Evolutionary conservation across 108 stramenopile genomes (phyloP).

Genomic region (Nitzschia sp.): DNA sequence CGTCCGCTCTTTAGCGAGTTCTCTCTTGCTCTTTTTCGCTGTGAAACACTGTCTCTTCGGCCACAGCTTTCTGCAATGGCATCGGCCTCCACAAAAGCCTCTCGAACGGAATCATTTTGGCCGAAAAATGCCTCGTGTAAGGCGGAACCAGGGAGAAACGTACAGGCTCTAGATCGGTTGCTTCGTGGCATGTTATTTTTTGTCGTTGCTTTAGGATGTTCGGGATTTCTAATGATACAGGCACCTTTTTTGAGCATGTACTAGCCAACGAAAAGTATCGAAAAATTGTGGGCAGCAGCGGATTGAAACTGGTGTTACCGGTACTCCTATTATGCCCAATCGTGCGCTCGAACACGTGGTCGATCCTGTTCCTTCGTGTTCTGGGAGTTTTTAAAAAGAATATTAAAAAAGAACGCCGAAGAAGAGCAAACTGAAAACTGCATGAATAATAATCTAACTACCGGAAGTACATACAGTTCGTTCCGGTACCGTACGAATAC

Average conservation of each 20-base stretch:
- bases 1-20: constrained; percentile 2
- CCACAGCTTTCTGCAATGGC: neutral
- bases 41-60: neutral
- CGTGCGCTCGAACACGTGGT: neutral
- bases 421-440: too few relatives aligned
- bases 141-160: constrained; percentile 2
- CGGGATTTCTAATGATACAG: too few relatives aligned
- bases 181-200: constrained; percentile 7
- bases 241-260: too few relatives aligned
- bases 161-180: neutral
- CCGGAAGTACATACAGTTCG: too few relatives aligned
- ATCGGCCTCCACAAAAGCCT: neutral
- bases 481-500: too few relatives aligned
- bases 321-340: too few relatives aligned
- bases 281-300: too few relatives aligned
- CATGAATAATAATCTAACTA: too few relatives aligned
- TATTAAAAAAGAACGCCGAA: too few relatives aligned
- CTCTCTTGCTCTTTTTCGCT: neutral
- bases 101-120: neutral
- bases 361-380: neutral
- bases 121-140: constrained; percentile 10
- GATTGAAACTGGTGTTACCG: too few relatives aligned
- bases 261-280: too few relatives aligned
- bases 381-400: too few relatives aligned
- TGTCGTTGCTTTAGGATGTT: neutral